Percentiles rank a stretch among this genome's conserved stretches.
Conservation (phyloP, 2,329 filamentous ascomycete species). For the Fusarium dlaminii region DNA sequence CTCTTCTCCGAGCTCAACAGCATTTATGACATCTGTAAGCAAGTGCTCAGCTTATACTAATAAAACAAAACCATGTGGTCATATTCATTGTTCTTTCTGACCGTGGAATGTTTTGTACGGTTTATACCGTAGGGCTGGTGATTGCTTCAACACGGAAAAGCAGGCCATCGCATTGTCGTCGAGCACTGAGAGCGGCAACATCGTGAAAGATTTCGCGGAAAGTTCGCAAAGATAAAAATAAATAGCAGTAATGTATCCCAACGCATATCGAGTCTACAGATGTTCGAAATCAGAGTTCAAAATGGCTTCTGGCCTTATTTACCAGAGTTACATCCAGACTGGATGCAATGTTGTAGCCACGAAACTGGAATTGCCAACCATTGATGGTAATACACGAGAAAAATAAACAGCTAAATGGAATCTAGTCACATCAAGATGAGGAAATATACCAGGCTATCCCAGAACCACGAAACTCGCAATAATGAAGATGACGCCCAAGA, state of each 20-base stretch:
- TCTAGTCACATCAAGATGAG: neutral
- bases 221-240: too few species aligned
- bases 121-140: neutral
- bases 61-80: fast-evolving
- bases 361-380: neutral
- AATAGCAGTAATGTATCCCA: fast-evolving
- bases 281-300: fast-evolving
- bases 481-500: neutral
- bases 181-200: neutral
- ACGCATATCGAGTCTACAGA: neutral
- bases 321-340: neutral
- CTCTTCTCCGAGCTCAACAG: neutral
- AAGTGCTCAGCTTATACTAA: neutral
- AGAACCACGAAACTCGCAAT: neutral
- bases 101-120: fast-evolving
- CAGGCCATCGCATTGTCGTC: too few species aligned
- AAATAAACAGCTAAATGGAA: neutral
- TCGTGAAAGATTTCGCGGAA: neutral
- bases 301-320: neutral
- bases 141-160: neutral
- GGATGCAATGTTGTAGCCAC: neutral
- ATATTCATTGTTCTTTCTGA: fast-evolving
- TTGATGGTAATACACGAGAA: neutral
- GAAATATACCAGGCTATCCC: neutral
- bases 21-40: neutral